Percentiles rank a stretch among this genome's conserved stretches.
Conservation (phyloP, 2,329 filamentous ascomycete species). For the Capronia americana region DNA sequence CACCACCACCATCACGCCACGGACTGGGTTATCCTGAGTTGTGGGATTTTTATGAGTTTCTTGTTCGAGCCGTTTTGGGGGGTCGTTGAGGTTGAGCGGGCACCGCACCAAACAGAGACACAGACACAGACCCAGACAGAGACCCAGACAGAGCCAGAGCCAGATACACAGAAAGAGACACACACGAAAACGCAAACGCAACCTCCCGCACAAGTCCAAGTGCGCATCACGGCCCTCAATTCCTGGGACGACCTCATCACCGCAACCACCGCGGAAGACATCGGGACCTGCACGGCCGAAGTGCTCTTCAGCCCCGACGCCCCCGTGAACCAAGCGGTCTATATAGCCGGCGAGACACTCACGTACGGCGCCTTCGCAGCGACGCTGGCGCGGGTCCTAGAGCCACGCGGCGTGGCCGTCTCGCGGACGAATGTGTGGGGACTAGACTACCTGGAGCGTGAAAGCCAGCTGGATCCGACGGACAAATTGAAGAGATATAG, state of each 20-base stretch:
- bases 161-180: too few relatives aligned
- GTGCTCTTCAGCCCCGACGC: constrained; percentile 54
- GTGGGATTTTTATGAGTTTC: constrained; percentile 74
- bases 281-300: constrained; percentile 66
- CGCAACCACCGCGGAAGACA: constrained; percentile 68
- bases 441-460: constrained; percentile 51
- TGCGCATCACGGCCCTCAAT: constrained; percentile 61
- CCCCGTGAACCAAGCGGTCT: constrained; percentile 58
- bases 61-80: constrained; percentile 69
- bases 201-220: constrained; percentile 12
- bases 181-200: too few relatives aligned
- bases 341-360: constrained; percentile 67
- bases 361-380: constrained; percentile 63
- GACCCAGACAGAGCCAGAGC: too few relatives aligned
- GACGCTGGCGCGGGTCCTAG: constrained; percentile 54
- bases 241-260: constrained; percentile 68
- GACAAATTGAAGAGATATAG: constrained; percentile 65
- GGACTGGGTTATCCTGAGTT: constrained; percentile 70
- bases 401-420: constrained; percentile 49
- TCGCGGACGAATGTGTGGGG: constrained; percentile 58
- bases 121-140: constrained; percentile 21
- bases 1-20: constrained; percentile 46
- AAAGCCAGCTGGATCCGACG: constrained; percentile 56
- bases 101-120: neutral
- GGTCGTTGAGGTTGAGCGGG: constrained; percentile 65